Conservation (phyloP, 1,284 basidiomycete species). For the Anthracocystis setariae region DNA sequence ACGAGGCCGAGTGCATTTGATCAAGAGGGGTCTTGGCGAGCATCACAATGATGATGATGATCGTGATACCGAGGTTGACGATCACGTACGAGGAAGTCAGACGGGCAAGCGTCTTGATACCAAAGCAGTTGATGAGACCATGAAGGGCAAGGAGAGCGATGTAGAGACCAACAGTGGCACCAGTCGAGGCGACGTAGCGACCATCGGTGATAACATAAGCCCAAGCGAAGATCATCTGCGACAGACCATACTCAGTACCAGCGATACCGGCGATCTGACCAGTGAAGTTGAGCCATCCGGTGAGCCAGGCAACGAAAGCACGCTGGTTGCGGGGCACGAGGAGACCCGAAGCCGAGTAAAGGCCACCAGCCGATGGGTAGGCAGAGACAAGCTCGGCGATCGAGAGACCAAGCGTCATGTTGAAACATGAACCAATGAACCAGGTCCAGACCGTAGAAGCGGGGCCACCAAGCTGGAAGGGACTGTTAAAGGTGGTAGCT, state of each 20-base stretch:
- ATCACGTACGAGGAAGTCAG: slow-evolving; percentile 86
- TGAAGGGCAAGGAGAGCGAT: slow-evolving; percentile 64
- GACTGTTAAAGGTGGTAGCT: slow-evolving; percentile 65
- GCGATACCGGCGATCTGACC: slow-evolving; percentile 85
- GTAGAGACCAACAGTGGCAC: slow-evolving; percentile 62
- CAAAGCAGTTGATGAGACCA: slow-evolving; percentile 76
- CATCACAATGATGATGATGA: slow-evolving; percentile 80
- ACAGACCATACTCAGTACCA: slow-evolving; percentile 87
- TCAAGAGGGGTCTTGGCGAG: slow-evolving; percentile 76
- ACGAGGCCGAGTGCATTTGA: slow-evolving; percentile 79
- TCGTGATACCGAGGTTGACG: slow-evolving; percentile 77
- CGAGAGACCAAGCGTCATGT: slow-evolving; percentile 63
- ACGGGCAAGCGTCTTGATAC: slow-evolving; percentile 80
- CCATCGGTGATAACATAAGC: slow-evolving; percentile 70
- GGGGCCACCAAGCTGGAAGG: slow-evolving; percentile 61
- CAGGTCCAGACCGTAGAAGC: slow-evolving; percentile 65
- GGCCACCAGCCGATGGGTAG: slow-evolving; percentile 83
- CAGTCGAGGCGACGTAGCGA: slow-evolving; percentile 52
- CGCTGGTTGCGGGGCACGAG: slow-evolving; percentile 62
- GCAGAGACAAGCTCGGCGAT: slow-evolving; percentile 71
- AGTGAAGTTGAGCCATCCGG: slow-evolving; percentile 77
- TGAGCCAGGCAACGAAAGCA: slow-evolving; percentile 77
- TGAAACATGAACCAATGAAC: slow-evolving; percentile 65
- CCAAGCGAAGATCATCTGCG: slow-evolving; percentile 84
- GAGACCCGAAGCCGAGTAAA: slow-evolving; percentile 72